These are phyloP conservation scores for Suhomyces choctaworum DNA, from an alignment of 1,139 yeast species.

Conservation along the genomic window DNA sequence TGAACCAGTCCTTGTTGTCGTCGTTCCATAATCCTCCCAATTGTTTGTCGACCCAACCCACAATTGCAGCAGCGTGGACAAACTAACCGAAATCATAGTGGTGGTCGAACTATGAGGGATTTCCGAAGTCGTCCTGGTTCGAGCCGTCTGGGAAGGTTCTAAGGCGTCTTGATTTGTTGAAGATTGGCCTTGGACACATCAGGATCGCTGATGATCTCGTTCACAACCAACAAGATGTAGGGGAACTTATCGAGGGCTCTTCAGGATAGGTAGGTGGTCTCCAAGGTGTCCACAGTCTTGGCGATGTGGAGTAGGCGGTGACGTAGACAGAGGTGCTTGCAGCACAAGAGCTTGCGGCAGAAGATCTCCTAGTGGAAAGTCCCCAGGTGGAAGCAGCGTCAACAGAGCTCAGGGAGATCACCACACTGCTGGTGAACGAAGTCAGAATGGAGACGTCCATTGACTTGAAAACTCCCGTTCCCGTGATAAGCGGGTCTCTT, in stretches of 20 bases:
- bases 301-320: too few species aligned
- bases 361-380: too few species aligned
- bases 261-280: constrained; percentile 65
- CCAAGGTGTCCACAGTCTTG: constrained; percentile 46
- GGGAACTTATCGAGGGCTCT: constrained; percentile 77
- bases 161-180: constrained; percentile 54
- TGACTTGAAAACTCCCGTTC: constrained; percentile 19
- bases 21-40: constrained; percentile 66
- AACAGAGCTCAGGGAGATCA: constrained; percentile 28
- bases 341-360: too few species aligned
- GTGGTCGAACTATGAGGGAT: constrained; percentile 71
- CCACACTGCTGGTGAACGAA: constrained; percentile 10
- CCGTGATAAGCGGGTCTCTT: constrained; percentile 31
- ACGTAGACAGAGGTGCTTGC: too few species aligned
- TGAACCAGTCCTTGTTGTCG: constrained; percentile 66
- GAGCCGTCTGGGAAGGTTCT: constrained; percentile 53
- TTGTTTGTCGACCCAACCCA: constrained; percentile 62
- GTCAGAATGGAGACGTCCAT: constrained; percentile 14
- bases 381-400: too few species aligned
- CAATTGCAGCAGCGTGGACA: constrained; percentile 75
- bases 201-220: constrained; percentile 58
- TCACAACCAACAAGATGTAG: constrained; percentile 61
- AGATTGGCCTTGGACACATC: constrained; percentile 51
- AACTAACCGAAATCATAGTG: constrained; percentile 82
- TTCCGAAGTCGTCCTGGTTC: constrained; percentile 47